Conservation (phyloP, 106 monocot species). For the Cymbidium sinense region DNA sequence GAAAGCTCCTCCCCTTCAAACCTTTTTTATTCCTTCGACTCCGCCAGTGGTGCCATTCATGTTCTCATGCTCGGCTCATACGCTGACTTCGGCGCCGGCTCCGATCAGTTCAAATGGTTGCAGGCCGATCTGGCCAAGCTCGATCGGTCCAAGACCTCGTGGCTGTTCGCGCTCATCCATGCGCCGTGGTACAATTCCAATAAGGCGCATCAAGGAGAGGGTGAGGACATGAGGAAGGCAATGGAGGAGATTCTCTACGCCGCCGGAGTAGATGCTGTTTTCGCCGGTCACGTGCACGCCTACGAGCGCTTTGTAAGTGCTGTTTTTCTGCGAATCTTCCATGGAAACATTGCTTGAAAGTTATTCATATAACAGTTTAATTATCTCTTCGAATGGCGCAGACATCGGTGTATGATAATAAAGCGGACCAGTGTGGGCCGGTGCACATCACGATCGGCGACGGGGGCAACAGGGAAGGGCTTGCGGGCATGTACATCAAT, state of each 20-base stretch:
- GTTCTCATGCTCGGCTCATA: slow-evolving; percentile 60
- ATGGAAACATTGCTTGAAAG: too few relatives aligned
- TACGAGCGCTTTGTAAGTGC: slow-evolving; percentile 49
- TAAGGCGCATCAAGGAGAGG: slow-evolving; percentile 47
- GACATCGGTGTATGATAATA: slow-evolving; percentile 34
- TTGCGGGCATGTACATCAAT: slow-evolving; percentile 26
- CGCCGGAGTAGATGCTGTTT: slow-evolving; percentile 42
- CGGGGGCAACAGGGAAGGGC: slow-evolving; percentile 59
- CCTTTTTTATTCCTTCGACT: slow-evolving; percentile 58
- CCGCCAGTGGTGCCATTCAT: slow-evolving; percentile 33
- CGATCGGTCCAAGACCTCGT: slow-evolving; percentile 43
- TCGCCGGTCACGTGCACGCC: slow-evolving; percentile 62
- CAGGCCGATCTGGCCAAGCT: slow-evolving; percentile 35
- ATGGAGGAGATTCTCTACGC: slow-evolving; percentile 37
- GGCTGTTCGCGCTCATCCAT: slow-evolving; percentile 63
- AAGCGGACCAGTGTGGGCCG: slow-evolving; percentile 31
- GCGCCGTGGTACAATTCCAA: slow-evolving; percentile 88
- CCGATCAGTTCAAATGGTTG: slow-evolving; percentile 45
- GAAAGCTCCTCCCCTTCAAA: slow-evolving; percentile 38
- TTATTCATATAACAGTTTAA: too few relatives aligned
- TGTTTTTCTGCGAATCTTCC: too few relatives aligned
- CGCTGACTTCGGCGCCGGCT: slow-evolving; percentile 34
- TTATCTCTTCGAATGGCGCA: not conserved
- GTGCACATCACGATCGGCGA: slow-evolving; percentile 63
- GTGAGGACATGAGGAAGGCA: slow-evolving; percentile 41